These are phyloP conservation scores for Lanmaoa rubissima DNA, from an alignment of 768 basidiomycete species.

Conservation along the genomic window DNA sequence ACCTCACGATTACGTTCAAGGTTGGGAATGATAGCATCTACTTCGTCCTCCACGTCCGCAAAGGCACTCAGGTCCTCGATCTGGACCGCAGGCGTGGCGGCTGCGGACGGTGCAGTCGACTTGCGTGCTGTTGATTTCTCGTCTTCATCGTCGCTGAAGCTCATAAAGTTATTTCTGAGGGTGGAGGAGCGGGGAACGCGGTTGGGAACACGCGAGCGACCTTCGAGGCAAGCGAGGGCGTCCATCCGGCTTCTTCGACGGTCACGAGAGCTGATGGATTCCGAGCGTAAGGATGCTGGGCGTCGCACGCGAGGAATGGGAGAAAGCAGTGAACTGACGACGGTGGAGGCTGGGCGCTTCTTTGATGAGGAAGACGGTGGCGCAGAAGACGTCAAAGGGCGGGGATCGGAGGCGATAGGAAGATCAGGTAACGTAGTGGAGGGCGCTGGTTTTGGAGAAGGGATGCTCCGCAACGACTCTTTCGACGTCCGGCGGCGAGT, in stretches of 20 bases:
- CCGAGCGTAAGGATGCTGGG: slow-evolving; percentile 23
- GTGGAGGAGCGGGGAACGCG: slow-evolving; percentile 17
- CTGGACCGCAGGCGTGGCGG: slow-evolving; percentile 13
- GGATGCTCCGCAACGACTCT: slow-evolving; percentile 47
- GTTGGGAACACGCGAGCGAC: slow-evolving; percentile 35
- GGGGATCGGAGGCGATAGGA: slow-evolving; percentile 24
- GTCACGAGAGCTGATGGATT: slow-evolving; percentile 45
- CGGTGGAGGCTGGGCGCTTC: slow-evolving; percentile 17
- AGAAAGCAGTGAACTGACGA: slow-evolving; percentile 17
- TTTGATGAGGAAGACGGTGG: background rate
- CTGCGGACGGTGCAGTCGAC: slow-evolving; percentile 1
- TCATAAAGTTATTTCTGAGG: slow-evolving; percentile 56
- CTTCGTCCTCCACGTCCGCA: slow-evolving; percentile 35
- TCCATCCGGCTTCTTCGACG: slow-evolving; percentile 51
- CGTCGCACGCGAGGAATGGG: slow-evolving; percentile 13
- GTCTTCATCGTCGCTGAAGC: slow-evolving; percentile 64
- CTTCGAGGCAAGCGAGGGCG: slow-evolving; percentile 66
- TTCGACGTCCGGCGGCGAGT: slow-evolving; percentile 35
- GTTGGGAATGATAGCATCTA: slow-evolving; percentile 24
- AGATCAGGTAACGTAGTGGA: slow-evolving; percentile 49
- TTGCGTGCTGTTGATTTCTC: slow-evolving; percentile 28
- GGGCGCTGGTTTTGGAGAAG: slow-evolving; percentile 61
- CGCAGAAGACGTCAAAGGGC: background rate
- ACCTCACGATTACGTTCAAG: slow-evolving; percentile 8
- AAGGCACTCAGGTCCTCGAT: slow-evolving; percentile 25